Evolutionary conservation across 2,329 filamentous ascomycete species (phyloP).

Genomic region (Microdochium paspali): DNA sequence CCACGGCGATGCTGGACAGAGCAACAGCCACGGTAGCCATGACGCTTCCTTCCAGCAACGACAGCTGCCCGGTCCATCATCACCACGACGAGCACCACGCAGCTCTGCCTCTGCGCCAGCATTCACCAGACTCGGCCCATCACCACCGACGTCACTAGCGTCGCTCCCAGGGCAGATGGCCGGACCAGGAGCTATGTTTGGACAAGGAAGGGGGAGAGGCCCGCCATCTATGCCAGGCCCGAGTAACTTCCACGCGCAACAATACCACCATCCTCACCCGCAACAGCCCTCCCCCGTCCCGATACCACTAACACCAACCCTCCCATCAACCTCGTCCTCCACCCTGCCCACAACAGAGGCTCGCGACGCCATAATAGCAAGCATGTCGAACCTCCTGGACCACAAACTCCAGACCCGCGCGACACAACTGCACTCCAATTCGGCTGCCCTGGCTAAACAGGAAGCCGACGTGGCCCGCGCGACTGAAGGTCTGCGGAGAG

Average conservation of each 20-base stretch:
- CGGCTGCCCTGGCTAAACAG: slow-evolving; percentile 54
- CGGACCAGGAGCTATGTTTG: neutral
- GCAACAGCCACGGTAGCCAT: no score
- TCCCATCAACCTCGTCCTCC: slow-evolving; percentile 29
- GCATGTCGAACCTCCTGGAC: slow-evolving; percentile 62
- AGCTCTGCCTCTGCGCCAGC: neutral
- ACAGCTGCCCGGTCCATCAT: neutral
- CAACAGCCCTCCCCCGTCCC: neutral
- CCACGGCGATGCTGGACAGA: no score
- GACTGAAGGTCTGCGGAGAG: slow-evolving; percentile 48
- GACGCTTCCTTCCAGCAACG: neutral
- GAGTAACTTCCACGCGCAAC: neutral
- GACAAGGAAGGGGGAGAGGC: neutral
- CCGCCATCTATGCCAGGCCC: neutral
- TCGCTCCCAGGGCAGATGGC: neutral
- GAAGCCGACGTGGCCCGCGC: slow-evolving; percentile 55
- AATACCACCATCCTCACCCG: neutral
- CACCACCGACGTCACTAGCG: neutral
- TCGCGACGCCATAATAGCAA: slow-evolving; percentile 48
- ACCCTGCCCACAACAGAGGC: slow-evolving; percentile 44
- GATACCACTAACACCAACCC: slow-evolving; percentile 16
- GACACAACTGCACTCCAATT: slow-evolving; percentile 59
- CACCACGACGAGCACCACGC: neutral
- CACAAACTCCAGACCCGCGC: slow-evolving; percentile 59
- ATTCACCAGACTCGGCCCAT: neutral